Evolutionary conservation across 2,329 filamentous ascomycete genomes (phyloP).

Genomic region (Xylariaceae sp.): DNA sequence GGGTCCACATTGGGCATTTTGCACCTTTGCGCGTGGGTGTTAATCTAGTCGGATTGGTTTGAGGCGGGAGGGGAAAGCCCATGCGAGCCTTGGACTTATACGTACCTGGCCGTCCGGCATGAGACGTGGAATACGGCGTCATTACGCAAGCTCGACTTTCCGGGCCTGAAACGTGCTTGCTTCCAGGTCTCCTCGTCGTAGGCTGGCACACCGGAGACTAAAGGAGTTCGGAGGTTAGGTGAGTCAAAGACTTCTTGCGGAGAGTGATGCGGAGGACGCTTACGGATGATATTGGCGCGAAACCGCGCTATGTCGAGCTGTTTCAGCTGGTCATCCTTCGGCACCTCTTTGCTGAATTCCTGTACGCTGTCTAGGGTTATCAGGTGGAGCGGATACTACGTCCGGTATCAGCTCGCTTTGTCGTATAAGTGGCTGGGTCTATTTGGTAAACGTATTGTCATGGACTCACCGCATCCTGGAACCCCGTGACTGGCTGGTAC

Average conservation of each 20-base stretch:
- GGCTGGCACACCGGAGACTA: conserved; percentile 57
- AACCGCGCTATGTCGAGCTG: conserved; percentile 61
- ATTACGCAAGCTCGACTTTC: conserved; percentile 44
- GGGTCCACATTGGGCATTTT: conserved; percentile 68
- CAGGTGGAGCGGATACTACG: conserved; percentile 65
- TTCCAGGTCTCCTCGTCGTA: conserved; percentile 72
- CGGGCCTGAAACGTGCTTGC: conserved; percentile 49
- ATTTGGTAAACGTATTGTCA: background rate
- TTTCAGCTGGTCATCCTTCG: conserved; percentile 44
- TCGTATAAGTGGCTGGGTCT: background rate
- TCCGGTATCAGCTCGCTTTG: conserved; percentile 1
- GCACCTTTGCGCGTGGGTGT: conserved; percentile 43
- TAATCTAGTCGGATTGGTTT: background rate
- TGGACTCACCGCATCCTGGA: conserved; percentile 62
- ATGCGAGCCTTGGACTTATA: background rate
- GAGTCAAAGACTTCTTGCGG: background rate
- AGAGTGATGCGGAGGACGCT: conserved; percentile 19
- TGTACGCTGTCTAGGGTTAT: conserved; percentile 62
- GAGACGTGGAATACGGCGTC: conserved; percentile 49
- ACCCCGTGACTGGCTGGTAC: conserved; percentile 62
- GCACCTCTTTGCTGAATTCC: conserved; percentile 54
- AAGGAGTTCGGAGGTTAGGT: background rate
- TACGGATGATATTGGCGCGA: conserved; percentile 67
- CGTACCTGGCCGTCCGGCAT: conserved; percentile 60
- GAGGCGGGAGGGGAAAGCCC: background rate